Evolutionary conservation across 176 grass and related monocot genomes (phyloP).

Genomic region (Dactylis glomerata): DNA sequence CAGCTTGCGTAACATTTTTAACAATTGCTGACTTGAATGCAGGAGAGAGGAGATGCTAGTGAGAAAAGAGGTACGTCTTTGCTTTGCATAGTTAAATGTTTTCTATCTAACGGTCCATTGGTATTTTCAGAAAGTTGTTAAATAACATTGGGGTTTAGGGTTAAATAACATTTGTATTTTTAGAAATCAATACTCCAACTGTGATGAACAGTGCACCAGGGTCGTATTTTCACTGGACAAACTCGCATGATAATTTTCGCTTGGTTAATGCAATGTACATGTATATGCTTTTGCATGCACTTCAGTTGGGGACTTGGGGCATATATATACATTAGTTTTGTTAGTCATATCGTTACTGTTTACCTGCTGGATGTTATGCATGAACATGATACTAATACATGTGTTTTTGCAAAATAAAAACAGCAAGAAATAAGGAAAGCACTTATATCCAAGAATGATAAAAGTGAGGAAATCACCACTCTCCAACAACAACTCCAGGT

Average conservation of each 20-base stretch:
- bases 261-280: slow-evolving; percentile 3
- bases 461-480: slow-evolving; percentile 62
- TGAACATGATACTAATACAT: slow-evolving; percentile 12
- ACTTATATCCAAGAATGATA: slow-evolving; percentile 67
- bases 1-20: slow-evolving; percentile 21
- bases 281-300: not conserved
- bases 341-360: not conserved
- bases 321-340: slow-evolving; percentile 5
- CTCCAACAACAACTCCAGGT: slow-evolving; percentile 81
- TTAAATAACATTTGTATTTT: slow-evolving; percentile 9
- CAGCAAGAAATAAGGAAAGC: slow-evolving; percentile 82
- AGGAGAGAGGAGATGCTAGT: slow-evolving; percentile 90
- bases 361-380: slow-evolving; percentile 3
- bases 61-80: slow-evolving; percentile 70
- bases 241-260: not conserved
- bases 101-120: not conserved
- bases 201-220: not conserved
- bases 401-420: slow-evolving; percentile 37
- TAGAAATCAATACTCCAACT: slow-evolving; percentile 10
- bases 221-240: not conserved
- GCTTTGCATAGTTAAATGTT: slow-evolving; percentile 9
- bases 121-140: not conserved
- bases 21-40: slow-evolving; percentile 31
- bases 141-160: not conserved
- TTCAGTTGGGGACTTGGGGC: not conserved